Evolutionary conservation across 257 asterid genomes (phyloP).

Genomic region (Rhazya stricta): DNA sequence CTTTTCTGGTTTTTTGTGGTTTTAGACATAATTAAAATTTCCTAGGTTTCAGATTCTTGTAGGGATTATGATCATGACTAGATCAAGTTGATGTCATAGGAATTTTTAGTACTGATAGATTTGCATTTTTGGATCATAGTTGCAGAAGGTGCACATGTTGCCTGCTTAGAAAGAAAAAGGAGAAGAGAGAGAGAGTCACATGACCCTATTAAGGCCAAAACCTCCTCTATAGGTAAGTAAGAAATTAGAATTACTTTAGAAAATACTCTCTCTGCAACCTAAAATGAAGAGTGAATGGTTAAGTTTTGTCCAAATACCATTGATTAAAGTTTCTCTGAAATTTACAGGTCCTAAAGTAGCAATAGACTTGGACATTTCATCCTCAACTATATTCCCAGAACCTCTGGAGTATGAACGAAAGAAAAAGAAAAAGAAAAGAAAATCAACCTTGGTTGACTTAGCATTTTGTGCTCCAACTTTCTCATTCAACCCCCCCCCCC

Average conservation of each 20-base stretch:
- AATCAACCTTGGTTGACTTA: too few relatives aligned
- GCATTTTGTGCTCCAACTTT: too few relatives aligned
- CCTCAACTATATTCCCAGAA: background rate
- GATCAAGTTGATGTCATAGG: background rate
- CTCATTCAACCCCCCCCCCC: too few relatives aligned
- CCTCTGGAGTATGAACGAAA: too few relatives aligned
- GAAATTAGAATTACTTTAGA: background rate
- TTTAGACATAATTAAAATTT: background rate
- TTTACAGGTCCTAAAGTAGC: background rate
- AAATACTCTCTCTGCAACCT: background rate
- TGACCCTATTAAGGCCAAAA: conserved; percentile 6
- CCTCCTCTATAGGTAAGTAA: background rate
- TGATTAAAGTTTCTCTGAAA: background rate
- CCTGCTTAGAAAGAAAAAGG: background rate
- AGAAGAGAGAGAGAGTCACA: conserved; percentile 9
- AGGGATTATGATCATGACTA: background rate
- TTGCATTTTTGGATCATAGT: conserved; percentile 9
- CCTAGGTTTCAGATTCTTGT: background rate
- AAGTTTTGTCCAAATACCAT: background rate
- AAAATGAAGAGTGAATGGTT: background rate
- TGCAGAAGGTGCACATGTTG: conserved; percentile 19
- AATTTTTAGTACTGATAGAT: background rate
- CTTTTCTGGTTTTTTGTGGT: background rate
- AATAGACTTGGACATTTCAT: conserved; percentile 3
- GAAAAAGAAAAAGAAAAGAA: background rate